Conservation (phyloP, 2,329 filamentous ascomycete genomes). For the Cladobotryum mycophilum region DNA sequence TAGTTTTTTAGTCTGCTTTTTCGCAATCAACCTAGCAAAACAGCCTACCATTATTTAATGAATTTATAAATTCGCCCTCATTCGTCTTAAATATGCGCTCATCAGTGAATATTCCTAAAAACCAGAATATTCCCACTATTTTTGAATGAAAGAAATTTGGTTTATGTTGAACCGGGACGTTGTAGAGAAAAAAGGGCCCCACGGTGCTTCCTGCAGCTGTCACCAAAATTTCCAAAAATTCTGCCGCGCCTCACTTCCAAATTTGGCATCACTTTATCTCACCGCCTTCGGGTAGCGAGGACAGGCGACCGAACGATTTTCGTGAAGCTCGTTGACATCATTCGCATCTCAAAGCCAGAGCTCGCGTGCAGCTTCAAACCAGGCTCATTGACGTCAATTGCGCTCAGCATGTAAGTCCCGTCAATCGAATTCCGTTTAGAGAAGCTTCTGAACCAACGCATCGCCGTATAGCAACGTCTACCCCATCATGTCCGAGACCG, state of each 20-base stretch:
- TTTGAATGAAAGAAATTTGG: not conserved
- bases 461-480: constrained; percentile 4
- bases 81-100: too few relatives aligned
- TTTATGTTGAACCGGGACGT: not conserved
- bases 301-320: constrained; percentile 32
- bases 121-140: constrained; percentile 3
- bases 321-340: constrained; percentile 31
- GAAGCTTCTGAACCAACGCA: not conserved
- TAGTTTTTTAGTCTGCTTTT: constrained; percentile 9
- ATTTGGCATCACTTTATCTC: constrained; percentile 20
- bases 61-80: too few relatives aligned
- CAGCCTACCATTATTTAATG: not conserved
- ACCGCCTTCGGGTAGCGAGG: constrained; percentile 39
- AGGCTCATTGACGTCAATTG: constrained; percentile 13
- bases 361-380: constrained; percentile 23
- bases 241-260: constrained; percentile 32
- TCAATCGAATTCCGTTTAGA: not conserved
- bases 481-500: constrained; percentile 50
- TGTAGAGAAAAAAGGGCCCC: constrained; percentile 2
- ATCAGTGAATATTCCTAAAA: constrained; percentile 4
- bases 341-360: constrained; percentile 19
- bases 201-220: not conserved
- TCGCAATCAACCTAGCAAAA: constrained; percentile 1
- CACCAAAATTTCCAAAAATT: constrained; percentile 40
- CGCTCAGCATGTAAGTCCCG: constrained; percentile 13